Evolutionary conservation across 768 basidiomycete species (phyloP), one percentile per base, ranked within the genome.

Genomic region (Mycena venus): DNA sequence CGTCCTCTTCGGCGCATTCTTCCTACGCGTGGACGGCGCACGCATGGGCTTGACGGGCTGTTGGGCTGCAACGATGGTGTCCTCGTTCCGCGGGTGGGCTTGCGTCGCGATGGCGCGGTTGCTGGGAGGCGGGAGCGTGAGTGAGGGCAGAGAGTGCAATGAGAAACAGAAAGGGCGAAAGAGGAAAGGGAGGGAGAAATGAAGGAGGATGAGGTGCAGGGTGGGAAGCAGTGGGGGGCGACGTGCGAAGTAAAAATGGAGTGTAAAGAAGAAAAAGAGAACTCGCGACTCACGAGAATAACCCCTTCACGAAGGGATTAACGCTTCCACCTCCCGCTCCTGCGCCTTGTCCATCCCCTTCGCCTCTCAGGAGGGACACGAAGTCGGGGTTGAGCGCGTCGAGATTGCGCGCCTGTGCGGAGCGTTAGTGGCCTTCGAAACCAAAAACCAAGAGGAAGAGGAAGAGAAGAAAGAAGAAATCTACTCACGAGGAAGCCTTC

Each of bases 1-100:
- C 6, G 89, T 87, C 23, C 93, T 90, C 78, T 91, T 91, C 72
- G 95, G 82, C 0, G 93, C 91, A 25, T 89, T 89, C 83, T 96
- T 96, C 70, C 96, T 89, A 58, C 96, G 88, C 0, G 94, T 98
- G 0, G 96, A 98, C 0, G 97, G 97, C 0, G 95, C 92, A 11
- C 97, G 92, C 93, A 98, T 96, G 0, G 98, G 98, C 83, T 97
- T 96, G 75, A 96, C 93, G 40, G 93, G 92, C 81, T 98, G 97
- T 80, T 97, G 96, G 0, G 96, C 97, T 7, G 96, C 91, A 19
- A 99, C 97, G 73, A 99, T 97, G 0, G 97, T 98, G 62, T 98
- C 97, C 79, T 99, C 96, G 78, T 97, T 94, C 74, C 93, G 87
- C 0, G 98, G 97, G 80, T 99, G 97, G 0, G 93, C 95, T 79